These are phyloP conservation scores for Globisporangium iwayamae DNA, from an alignment of 352 stramenopile genomes.

Conservation along the genomic window DNA sequence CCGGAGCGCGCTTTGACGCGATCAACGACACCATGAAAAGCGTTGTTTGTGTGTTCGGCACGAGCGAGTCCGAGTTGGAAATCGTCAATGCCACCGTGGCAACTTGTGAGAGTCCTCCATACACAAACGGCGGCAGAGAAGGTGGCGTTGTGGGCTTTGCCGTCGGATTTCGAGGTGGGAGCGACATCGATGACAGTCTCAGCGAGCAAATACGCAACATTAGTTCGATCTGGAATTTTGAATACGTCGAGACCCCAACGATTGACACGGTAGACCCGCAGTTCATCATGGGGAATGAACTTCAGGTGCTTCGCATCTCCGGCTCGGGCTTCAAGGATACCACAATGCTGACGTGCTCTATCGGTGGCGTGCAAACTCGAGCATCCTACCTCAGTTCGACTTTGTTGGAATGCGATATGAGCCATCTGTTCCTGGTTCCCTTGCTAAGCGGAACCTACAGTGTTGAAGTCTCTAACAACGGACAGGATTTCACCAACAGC, in stretches of 20 bases:
- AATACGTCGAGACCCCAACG: constrained; percentile 2
- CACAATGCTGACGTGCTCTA: constrained; percentile 29
- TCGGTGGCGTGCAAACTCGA: constrained; percentile 17
- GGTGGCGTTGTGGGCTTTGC: constrained; percentile 18
- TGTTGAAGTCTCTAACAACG: constrained; percentile 92
- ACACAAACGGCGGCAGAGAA: not conserved
- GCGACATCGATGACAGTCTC: not conserved
- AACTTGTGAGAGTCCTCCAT: constrained; percentile 23
- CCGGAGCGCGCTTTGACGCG: constrained; percentile 19
- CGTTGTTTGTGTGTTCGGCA: constrained; percentile 36
- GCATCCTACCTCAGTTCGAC: constrained; percentile 29
- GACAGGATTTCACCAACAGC: constrained; percentile 88
- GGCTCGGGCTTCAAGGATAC: constrained; percentile 43
- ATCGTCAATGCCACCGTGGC: constrained; percentile 22
- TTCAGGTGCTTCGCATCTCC: constrained; percentile 19
- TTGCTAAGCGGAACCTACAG: constrained; percentile 10
- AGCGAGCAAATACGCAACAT: not conserved
- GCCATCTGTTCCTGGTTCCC: constrained; percentile 12
- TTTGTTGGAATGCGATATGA: constrained; percentile 28
- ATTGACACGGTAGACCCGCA: constrained; percentile 10
- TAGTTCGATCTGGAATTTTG: not conserved
- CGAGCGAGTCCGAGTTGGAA: constrained; percentile 12
- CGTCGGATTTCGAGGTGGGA: constrained; percentile 4
- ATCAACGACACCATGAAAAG: constrained; percentile 13
- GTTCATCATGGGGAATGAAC: constrained; percentile 6